These are phyloP conservation scores for Mortierella alpina DNA, from an alignment of 192 early-diverging fungal genomes.

Conservation along the genomic window DNA sequence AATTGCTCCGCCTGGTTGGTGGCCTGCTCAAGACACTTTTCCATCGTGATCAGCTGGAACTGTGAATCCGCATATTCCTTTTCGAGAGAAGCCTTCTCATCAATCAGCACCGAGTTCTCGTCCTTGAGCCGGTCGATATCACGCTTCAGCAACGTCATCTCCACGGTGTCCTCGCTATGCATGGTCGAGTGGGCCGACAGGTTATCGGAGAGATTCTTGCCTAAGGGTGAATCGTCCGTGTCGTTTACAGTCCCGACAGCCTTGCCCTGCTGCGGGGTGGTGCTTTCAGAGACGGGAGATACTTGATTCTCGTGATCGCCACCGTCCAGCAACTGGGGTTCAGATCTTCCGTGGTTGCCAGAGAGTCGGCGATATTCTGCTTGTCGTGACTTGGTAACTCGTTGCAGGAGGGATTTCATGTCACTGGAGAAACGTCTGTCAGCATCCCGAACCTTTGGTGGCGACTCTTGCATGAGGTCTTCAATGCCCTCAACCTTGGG, in stretches of 20 bases:
- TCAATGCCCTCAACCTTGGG: slow-evolving; percentile 36
- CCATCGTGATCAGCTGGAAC: slow-evolving; percentile 47
- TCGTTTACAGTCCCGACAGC: neutral
- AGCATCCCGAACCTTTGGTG: slow-evolving; percentile 34
- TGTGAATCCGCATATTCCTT: slow-evolving; percentile 33
- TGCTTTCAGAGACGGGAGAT: neutral
- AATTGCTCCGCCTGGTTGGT: slow-evolving; percentile 39
- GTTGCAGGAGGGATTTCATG: slow-evolving; percentile 46
- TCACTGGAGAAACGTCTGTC: slow-evolving; percentile 49
- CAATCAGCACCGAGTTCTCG: slow-evolving; percentile 33
- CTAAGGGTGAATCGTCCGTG: slow-evolving; percentile 2
- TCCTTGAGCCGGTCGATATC: slow-evolving; percentile 46
- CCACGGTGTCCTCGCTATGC: slow-evolving; percentile 45
- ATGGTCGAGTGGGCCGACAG: slow-evolving; percentile 38
- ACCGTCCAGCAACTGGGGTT: slow-evolving; percentile 9
- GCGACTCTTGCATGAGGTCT: slow-evolving; percentile 49
- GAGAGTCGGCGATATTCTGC: slow-evolving; percentile 47
- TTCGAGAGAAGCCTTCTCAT: slow-evolving; percentile 26
- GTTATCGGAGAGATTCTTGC: slow-evolving; percentile 45
- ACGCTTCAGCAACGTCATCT: slow-evolving; percentile 42
- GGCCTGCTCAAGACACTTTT: slow-evolving; percentile 45
- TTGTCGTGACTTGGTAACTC: slow-evolving; percentile 34
- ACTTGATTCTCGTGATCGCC: neutral
- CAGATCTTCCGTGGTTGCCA: slow-evolving; percentile 23
- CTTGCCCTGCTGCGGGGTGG: slow-evolving; percentile 17